Conservation (phyloP, 768 basidiomycete species). For the Leucogyrophana mollusca region DNA sequence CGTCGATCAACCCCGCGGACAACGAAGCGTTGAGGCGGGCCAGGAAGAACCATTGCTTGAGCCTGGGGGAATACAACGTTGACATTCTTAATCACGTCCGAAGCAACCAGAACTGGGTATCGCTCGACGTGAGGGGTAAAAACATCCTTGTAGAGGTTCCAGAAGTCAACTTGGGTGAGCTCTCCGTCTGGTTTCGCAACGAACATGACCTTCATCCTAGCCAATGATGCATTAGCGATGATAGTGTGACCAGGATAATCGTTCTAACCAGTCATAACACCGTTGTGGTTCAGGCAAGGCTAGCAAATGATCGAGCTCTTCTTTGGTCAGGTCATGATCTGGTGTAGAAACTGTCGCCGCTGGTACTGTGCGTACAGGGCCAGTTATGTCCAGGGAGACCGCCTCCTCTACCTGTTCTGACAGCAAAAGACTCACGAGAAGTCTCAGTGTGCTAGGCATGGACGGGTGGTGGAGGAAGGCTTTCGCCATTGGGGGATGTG, state of each 20-base stretch:
- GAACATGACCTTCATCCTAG: slow-evolving; percentile 93
- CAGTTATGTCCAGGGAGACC: slow-evolving; percentile 61
- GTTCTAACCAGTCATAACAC: slow-evolving; percentile 75
- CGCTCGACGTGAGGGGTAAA: slow-evolving; percentile 63
- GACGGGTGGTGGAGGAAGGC: slow-evolving; percentile 70
- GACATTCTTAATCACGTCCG: slow-evolving; percentile 94
- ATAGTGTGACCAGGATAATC: neutral
- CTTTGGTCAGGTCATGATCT: slow-evolving; percentile 67
- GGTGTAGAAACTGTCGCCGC: slow-evolving; percentile 45
- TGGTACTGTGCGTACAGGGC: slow-evolving; percentile 56
- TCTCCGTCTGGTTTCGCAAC: slow-evolving; percentile 72
- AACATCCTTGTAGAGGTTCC: slow-evolving; percentile 88
- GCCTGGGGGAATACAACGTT: slow-evolving; percentile 83
- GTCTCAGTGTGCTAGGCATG: slow-evolving; percentile 66
- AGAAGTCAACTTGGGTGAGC: slow-evolving; percentile 92
- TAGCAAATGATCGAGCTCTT: slow-evolving; percentile 63
- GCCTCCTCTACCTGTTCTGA: slow-evolving; percentile 72
- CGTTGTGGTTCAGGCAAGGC: slow-evolving; percentile 69
- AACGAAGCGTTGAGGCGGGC: slow-evolving; percentile 74
- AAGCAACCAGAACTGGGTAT: slow-evolving; percentile 70
- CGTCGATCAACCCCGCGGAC: slow-evolving; percentile 82
- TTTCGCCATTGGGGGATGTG: slow-evolving; percentile 72
- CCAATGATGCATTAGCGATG: slow-evolving; percentile 12
- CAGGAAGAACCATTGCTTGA: slow-evolving; percentile 81
- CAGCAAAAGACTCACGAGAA: slow-evolving; percentile 67